Conservation (phyloP, 257 asterid genomes). For the Fraxinus cuspidata region DNA sequence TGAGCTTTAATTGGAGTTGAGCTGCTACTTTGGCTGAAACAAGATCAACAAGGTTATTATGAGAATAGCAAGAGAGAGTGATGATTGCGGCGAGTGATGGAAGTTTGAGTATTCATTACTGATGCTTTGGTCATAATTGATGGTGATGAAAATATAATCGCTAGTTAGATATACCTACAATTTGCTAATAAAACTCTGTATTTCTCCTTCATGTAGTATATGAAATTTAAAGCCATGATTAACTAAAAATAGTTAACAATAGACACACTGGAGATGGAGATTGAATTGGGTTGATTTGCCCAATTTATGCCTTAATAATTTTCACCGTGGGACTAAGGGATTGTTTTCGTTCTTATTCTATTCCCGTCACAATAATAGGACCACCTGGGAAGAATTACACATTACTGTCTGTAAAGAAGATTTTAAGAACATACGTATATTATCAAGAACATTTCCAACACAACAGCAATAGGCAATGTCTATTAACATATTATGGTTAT, state of each 20-base stretch:
- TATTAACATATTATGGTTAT: too few relatives aligned
- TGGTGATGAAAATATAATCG: neutral
- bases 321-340: neutral
- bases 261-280: neutral
- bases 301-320: neutral
- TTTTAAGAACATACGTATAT: too few relatives aligned
- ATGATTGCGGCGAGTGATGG: neutral
- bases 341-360: neutral
- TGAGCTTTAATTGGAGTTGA: neutral
- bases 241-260: neutral
- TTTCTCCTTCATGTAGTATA: neutral
- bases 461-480: too few relatives aligned
- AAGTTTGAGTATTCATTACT: neutral
- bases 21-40: neutral
- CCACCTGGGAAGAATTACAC: too few relatives aligned
- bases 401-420: too few relatives aligned
- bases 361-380: neutral
- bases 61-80: neutral
- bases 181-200: too few relatives aligned
- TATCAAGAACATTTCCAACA: too few relatives aligned
- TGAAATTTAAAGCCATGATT: neutral
- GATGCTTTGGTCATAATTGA: neutral
- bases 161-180: neutral
- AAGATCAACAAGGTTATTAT: neutral
- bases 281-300: neutral